Percentiles rank a stretch among this genome's conserved stretches.
Evolutionary conservation across 306 rosid species (phyloP).

Genomic region (Casuarina cunninghamiana): DNA sequence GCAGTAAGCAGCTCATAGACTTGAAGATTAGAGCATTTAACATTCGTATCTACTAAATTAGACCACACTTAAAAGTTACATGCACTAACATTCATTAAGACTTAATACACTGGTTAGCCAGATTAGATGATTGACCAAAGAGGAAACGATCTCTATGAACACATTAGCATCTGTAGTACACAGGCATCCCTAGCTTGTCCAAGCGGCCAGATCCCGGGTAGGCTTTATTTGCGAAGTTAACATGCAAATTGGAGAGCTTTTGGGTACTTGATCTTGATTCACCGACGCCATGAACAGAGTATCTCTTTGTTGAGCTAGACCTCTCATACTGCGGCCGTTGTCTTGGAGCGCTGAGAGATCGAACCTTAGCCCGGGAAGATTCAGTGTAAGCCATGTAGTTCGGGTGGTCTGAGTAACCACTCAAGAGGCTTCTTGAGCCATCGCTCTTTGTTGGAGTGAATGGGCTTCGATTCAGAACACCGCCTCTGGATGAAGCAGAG

Average conservation of each 20-base stretch:
- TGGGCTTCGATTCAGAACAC: conserved; percentile 57
- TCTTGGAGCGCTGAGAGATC: conserved; percentile 78
- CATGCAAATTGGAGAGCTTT: conserved; percentile 48
- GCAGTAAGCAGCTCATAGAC: too few relatives aligned
- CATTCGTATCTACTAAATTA: neutral
- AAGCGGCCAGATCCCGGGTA: conserved; percentile 88
- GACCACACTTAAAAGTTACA: neutral
- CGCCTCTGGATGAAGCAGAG: conserved; percentile 58
- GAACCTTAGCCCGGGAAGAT: conserved; percentile 72
- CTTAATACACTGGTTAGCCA: conserved; percentile 30
- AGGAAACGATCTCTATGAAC: neutral
- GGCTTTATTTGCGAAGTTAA: conserved; percentile 59
- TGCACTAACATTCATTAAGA: neutral
- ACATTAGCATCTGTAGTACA: conserved; percentile 47
- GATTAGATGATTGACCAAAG: conserved; percentile 21
- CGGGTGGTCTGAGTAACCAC: conserved; percentile 59
- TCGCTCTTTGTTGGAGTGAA: conserved; percentile 70
- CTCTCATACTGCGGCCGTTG: conserved; percentile 69
- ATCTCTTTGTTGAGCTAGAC: conserved; percentile 54
- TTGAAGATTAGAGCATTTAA: too few relatives aligned
- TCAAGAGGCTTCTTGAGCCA: conserved; percentile 55
- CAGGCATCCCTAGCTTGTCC: conserved; percentile 89
- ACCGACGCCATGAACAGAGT: conserved; percentile 43
- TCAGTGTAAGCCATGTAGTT: conserved; percentile 82
- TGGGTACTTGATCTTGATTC: conserved; percentile 38